Evolutionary conservation across 331 rosid species (phyloP).

Genomic region (Phaseolus coccineus): DNA sequence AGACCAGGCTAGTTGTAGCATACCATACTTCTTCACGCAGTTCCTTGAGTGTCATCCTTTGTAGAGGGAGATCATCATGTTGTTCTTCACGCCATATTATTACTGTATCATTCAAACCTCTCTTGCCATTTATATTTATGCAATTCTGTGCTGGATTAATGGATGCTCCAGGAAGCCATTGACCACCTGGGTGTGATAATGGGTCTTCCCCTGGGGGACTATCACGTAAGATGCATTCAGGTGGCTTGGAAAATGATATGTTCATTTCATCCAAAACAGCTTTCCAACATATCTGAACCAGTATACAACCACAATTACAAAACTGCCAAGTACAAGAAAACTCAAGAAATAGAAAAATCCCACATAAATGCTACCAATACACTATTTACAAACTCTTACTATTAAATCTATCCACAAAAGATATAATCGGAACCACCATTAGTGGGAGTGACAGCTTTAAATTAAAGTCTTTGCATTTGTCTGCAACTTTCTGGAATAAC

Average conservation of each 20-base stretch:
- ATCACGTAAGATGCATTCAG: conserved; percentile 73
- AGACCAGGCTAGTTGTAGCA: conserved; percentile 22
- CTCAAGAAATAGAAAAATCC: conserved; percentile 6
- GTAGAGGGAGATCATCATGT: conserved; percentile 68
- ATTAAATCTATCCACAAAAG: too few relatives aligned
- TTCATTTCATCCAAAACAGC: conserved; percentile 74
- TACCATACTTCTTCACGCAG: conserved; percentile 88
- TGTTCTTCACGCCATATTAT: conserved; percentile 89
- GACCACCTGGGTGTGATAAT: conserved; percentile 64
- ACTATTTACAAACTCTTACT: neutral
- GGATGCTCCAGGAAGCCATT: conserved; percentile 91
- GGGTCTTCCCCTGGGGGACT: conserved; percentile 48
- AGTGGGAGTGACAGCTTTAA: neutral
- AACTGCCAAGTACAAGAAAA: conserved; percentile 28
- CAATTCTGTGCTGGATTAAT: conserved; percentile 85
- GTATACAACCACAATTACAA: conserved; percentile 21
- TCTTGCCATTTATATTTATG: conserved; percentile 59
- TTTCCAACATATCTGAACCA: conserved; percentile 83
- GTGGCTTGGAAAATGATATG: conserved; percentile 68
- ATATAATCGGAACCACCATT: neutral
- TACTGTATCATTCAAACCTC: conserved; percentile 69
- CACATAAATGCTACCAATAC: neutral
- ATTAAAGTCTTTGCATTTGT: neutral
- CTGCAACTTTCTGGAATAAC: neutral
- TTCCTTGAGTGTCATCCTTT: conserved; percentile 67